These are phyloP conservation scores for Raffaelea deltoideospora DNA, from an alignment of 2,329 filamentous ascomycete species.

Conservation along the genomic window DNA sequence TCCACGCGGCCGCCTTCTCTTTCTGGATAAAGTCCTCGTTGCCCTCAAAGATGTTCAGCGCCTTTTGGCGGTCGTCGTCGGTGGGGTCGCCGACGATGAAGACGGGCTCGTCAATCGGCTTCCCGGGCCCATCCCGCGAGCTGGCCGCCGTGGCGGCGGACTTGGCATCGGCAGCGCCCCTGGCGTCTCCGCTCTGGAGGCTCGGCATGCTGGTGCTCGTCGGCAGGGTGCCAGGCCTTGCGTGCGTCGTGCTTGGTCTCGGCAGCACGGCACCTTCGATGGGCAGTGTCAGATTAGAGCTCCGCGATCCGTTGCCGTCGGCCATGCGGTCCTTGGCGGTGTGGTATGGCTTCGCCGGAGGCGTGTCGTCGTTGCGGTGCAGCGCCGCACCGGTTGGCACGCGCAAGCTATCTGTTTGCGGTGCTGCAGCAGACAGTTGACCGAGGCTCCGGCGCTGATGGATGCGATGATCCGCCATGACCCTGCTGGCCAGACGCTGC, in stretches of 20 bases:
- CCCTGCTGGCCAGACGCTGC: slow-evolving; percentile 8
- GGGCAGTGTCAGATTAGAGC: slow-evolving; percentile 26
- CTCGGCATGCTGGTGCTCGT: slow-evolving; percentile 25
- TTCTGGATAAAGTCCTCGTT: slow-evolving; percentile 68
- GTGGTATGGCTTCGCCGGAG: background rate
- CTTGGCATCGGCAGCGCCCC: slow-evolving; percentile 23
- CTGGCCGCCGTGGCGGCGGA: slow-evolving; percentile 17
- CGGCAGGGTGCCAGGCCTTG: slow-evolving; percentile 20
- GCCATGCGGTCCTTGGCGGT: background rate
- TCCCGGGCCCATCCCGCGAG: slow-evolving; percentile 7
- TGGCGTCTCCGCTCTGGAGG: slow-evolving; percentile 24
- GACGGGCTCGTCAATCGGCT: slow-evolving; percentile 41
- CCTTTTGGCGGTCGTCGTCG: slow-evolving; percentile 60
- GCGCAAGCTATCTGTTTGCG: too few relatives aligned
- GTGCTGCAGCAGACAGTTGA: slow-evolving; percentile 10
- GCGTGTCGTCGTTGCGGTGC: too few relatives aligned
- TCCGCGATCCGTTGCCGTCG: slow-evolving; percentile 14
- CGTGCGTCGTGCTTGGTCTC: slow-evolving; percentile 15
- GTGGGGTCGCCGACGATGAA: slow-evolving; percentile 43
- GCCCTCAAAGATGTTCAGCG: slow-evolving; percentile 70
- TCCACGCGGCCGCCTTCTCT: slow-evolving; percentile 70
- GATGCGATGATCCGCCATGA: slow-evolving; percentile 1
- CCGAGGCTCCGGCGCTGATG: slow-evolving; percentile 1
- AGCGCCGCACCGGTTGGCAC: too few relatives aligned
- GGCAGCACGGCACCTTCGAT: slow-evolving; percentile 22